These are phyloP conservation scores for Wickerhamiella kurtzmanii DNA, from an alignment of 805 yeast genomes.

Conservation along the genomic window DNA sequence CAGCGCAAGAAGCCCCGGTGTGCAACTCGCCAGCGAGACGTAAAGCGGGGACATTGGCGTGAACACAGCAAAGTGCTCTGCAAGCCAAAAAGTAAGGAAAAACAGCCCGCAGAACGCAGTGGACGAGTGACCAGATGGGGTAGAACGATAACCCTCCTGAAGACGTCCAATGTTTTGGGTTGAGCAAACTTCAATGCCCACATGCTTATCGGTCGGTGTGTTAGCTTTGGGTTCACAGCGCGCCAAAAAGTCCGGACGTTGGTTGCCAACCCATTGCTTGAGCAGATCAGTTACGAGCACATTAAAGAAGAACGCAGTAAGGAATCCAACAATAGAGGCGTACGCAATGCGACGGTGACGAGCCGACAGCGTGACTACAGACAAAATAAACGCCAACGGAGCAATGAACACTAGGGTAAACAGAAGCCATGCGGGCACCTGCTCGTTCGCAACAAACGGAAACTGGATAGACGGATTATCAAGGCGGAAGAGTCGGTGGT, in stretches of 20 bases:
- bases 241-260: constrained; percentile 82
- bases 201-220: constrained; percentile 34
- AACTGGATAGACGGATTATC: constrained; percentile 68
- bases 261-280: constrained; percentile 78
- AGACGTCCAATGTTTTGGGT: constrained; percentile 21
- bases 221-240: constrained; percentile 59
- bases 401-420: constrained; percentile 26
- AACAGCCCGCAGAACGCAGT: constrained; percentile 39
- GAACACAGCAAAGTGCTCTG: constrained; percentile 35
- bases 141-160: constrained; percentile 40
- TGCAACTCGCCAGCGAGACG: constrained; percentile 5
- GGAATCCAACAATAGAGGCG: constrained; percentile 53
- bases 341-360: constrained; percentile 27
- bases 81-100: constrained; percentile 36
- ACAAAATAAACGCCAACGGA: constrained; percentile 21
- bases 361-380: constrained; percentile 8
- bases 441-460: constrained; percentile 64
- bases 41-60: constrained; percentile 20
- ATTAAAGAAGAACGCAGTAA: constrained; percentile 45
- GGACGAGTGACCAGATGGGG: constrained; percentile 47
- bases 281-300: constrained; percentile 55
- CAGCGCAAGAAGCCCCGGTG: constrained; percentile 45
- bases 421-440: constrained; percentile 47
- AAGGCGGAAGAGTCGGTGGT: constrained; percentile 62
- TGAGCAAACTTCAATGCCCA: constrained; percentile 27